Evolutionary conservation across 345 rosid species (phyloP).

Genomic region (Pistacia vera): DNA sequence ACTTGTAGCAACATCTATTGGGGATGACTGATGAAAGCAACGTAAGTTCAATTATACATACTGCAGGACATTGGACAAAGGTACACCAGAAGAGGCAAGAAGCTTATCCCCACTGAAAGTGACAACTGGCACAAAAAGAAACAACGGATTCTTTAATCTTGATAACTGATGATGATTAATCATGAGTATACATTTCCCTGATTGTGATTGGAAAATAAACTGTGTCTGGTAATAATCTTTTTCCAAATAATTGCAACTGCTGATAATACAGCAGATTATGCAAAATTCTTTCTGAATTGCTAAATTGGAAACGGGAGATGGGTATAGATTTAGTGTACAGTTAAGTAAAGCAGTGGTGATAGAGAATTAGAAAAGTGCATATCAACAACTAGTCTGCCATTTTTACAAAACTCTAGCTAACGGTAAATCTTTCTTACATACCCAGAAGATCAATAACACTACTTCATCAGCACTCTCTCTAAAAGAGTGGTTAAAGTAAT

Average conservation of each 20-base stretch:
- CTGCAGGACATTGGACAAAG: background rate
- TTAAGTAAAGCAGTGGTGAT: background rate
- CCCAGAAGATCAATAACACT: background rate
- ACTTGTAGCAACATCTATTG: background rate
- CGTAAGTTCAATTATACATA: slow-evolving; percentile 8
- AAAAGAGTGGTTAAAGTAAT: background rate
- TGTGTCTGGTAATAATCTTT: too few species aligned
- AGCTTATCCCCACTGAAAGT: background rate
- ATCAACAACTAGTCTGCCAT: slow-evolving; percentile 8
- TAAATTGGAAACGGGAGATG: background rate
- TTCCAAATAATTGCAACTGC: too few species aligned
- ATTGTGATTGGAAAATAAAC: too few species aligned
- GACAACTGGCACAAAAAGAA: slow-evolving; percentile 1
- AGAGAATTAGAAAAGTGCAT: background rate
- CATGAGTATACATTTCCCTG: too few species aligned
- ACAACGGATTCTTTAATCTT: background rate
- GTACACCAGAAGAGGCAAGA: background rate
- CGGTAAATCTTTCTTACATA: background rate
- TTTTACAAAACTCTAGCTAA: slow-evolving; percentile 6
- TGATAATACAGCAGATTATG: background rate
- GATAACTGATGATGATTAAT: background rate
- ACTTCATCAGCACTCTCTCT: background rate
- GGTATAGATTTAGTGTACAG: background rate
- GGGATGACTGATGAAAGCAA: background rate
- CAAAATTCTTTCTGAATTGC: background rate